Base-by-base conservation (phyloP, 2,329 filamentous ascomycete species). In the Aspergillus chevalieri region DNA sequence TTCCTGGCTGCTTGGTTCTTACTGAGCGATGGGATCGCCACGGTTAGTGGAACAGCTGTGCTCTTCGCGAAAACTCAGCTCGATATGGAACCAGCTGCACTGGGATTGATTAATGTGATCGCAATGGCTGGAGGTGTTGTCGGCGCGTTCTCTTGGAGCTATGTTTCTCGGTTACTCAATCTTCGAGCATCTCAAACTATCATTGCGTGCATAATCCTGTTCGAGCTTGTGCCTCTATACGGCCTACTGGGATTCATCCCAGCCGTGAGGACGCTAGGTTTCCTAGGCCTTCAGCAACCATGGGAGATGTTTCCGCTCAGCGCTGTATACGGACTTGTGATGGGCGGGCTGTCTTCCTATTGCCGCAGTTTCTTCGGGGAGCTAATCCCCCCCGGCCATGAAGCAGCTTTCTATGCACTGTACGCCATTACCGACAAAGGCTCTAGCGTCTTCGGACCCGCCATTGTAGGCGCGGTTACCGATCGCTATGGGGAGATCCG, bases 391-490 rank as follows among this genome's bases (percentile, higher is more conserved):
- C 89, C 89, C 0, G 93, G 93, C 3, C 94, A 87, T 26, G 93
- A 98, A 70, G 91, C 93, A 0, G 91, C 92, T 0, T 98, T 98
- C 65, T 98, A 95, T 65, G 91, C 92, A 0, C 77, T 98, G 1
- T 98, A 97, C 65, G 93, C 93, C 33, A 96, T 97, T 55, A 97
- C 93, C 1, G 93, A 98, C 68, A 98, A 98, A 69, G 91, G 92
- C 1, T 93, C 87, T 19, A 94, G 88, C 64, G 78, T 97, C 2
- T 96, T 98, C 68, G 93, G 93, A 0, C 93, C 93, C 0, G 87
- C 89, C 0, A 92, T 98, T 64, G 93, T 98, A 0, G 93, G 91
- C 1, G 83, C 84, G 10, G 95, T 98, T 56, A 95, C 93, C 10
- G 91, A 97, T 69, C 81, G 76, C 46, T 86, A 85, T 24, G 87